Evolutionary conservation across 164 flowering plant species (phyloP).

Genomic region (Brasenia schreberi): DNA sequence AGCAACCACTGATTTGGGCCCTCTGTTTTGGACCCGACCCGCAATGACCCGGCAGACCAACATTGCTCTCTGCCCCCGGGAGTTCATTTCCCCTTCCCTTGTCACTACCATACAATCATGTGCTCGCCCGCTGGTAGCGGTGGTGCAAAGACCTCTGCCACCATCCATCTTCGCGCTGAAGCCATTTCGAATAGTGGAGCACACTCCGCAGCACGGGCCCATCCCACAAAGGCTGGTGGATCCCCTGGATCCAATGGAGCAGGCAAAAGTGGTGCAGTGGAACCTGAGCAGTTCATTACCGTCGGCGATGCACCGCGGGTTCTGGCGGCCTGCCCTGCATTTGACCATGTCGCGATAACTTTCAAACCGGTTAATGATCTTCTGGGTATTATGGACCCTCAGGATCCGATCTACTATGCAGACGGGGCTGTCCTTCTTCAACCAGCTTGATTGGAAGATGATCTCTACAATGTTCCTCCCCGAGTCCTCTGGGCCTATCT

Average conservation of each 20-base stretch:
- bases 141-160: conserved; percentile 53
- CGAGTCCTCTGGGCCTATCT: conserved; percentile 82
- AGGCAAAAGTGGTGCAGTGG: conserved; percentile 64
- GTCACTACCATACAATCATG: conserved; percentile 36
- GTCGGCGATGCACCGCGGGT: conserved; percentile 87
- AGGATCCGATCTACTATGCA: conserved; percentile 87
- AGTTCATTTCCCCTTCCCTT: conserved; percentile 12
- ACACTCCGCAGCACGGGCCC: conserved; percentile 56
- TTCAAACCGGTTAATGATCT: conserved; percentile 88
- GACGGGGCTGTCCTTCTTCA: conserved; percentile 56
- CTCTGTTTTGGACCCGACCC: conserved; percentile 46
- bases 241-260: conserved; percentile 75
- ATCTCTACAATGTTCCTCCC: conserved; percentile 94
- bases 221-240: conserved; percentile 52
- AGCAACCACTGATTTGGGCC: conserved; percentile 14
- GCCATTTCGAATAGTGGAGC: conserved; percentile 35
- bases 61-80: conserved; percentile 58
- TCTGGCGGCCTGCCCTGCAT: conserved; percentile 42
- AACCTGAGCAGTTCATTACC: conserved; percentile 94
- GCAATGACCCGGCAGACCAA: conserved; percentile 91
- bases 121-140: conserved; percentile 88
- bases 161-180: neutral
- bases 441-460: conserved; percentile 95
- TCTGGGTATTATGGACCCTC: conserved; percentile 80
- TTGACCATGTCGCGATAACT: conserved; percentile 84